These are phyloP conservation scores for Chlamydomonas schloesseri DNA, from an alignment of 139 green algal genomes.

Conservation along the genomic window DNA sequence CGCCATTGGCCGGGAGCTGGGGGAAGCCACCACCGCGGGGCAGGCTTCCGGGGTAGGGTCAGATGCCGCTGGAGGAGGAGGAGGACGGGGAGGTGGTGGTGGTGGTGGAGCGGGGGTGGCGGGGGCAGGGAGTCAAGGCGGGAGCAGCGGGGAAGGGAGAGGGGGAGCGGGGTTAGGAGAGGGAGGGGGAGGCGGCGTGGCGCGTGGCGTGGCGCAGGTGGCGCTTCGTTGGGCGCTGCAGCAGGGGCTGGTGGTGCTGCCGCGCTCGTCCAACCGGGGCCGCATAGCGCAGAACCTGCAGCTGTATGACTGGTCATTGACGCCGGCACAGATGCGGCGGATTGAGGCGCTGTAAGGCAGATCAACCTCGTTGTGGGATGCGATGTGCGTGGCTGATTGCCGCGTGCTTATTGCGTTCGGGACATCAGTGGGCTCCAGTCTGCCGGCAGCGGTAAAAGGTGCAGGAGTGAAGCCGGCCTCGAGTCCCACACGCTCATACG, in stretches of 20 bases:
- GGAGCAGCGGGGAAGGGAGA: constrained; percentile 11
- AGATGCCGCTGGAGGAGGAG: no score
- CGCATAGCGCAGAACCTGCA: constrained; percentile 67
- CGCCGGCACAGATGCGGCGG: constrained; percentile 57
- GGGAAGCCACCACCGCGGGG: no score
- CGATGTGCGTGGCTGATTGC: background rate
- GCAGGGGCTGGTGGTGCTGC: constrained; percentile 66
- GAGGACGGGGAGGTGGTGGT: no score
- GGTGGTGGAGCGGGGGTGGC: background rate
- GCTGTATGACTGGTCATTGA: constrained; percentile 70
- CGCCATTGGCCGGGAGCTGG: constrained; percentile 6
- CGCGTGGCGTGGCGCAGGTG: constrained; percentile 56
- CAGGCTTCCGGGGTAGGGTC: no score
- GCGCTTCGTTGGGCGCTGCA: constrained; percentile 82
- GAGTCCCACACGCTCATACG: no score
- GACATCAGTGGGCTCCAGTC: no score
- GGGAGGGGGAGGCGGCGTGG: background rate
- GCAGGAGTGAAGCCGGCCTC: no score
- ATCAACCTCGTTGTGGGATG: no score
- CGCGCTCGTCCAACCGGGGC: constrained; percentile 53
- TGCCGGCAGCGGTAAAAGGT: no score
- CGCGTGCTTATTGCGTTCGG: no score
- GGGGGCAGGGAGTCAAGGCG: constrained; percentile 15
- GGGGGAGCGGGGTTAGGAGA: no score
- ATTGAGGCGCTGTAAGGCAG: constrained; percentile 61